Percentiles rank a stretch among this genome's conserved stretches.
These are phyloP conservation scores for Penicillium lividum DNA, from an alignment of 495 filamentous ascomycete genomes.

Conservation along the genomic window DNA sequence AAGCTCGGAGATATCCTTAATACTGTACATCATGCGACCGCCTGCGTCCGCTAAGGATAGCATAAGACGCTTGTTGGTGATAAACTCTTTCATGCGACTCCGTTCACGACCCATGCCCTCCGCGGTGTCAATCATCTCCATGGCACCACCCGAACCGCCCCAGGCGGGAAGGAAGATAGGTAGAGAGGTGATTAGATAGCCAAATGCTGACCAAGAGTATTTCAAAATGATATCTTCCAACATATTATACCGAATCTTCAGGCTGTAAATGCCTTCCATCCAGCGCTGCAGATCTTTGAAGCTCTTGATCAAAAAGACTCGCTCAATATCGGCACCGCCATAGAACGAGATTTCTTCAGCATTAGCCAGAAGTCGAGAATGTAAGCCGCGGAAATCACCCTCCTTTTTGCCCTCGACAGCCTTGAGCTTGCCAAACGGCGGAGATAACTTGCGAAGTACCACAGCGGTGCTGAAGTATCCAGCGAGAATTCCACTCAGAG, in stretches of 20 bases:
- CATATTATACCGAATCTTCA: slow-evolving; percentile 98
- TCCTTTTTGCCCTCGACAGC: slow-evolving; percentile 92
- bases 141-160: slow-evolving; percentile 75
- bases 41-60: slow-evolving; percentile 95
- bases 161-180: slow-evolving; percentile 95
- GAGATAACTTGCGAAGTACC: slow-evolving; percentile 80
- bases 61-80: slow-evolving; percentile 99
- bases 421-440: slow-evolving; percentile 94
- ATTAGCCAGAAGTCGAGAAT: slow-evolving; percentile 91
- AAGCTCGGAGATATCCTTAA: slow-evolving; percentile 93
- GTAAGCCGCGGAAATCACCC: slow-evolving; percentile 87
- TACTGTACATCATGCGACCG: slow-evolving; percentile 97
- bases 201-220: slow-evolving; percentile 97
- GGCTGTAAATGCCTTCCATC: slow-evolving; percentile 96
- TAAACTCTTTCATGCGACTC: slow-evolving; percentile 95
- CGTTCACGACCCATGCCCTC: slow-evolving; percentile 63
- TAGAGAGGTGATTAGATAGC: slow-evolving; percentile 88
- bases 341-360: slow-evolving; percentile 99
- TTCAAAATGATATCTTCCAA: slow-evolving; percentile 98
- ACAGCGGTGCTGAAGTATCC: slow-evolving; percentile 94
- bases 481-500: slow-evolving; percentile 77
- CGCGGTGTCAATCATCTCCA: slow-evolving; percentile 57
- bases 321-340: slow-evolving; percentile 90
- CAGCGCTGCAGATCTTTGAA: slow-evolving; percentile 88
- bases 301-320: slow-evolving; percentile 80